phyloP scores from a whole-genome alignment of 345 rosid species.

The Alliaria petiolata region DNA sequence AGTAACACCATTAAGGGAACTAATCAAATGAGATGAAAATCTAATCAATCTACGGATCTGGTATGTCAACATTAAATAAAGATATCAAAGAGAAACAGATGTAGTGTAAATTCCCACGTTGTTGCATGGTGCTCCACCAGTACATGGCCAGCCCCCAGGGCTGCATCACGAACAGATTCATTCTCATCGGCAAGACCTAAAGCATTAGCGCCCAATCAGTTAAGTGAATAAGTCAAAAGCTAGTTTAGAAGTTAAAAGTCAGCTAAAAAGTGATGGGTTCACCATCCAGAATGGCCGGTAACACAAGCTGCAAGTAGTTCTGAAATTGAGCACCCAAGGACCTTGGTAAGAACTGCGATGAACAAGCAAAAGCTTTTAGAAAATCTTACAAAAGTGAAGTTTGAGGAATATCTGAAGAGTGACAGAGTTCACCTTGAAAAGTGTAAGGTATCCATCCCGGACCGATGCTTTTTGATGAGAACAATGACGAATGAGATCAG shows the following conservation, averaged over 20 bases:
- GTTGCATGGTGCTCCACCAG: constrained; percentile 97
- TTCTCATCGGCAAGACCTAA: constrained; percentile 99
- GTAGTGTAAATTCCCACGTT: constrained; percentile 45
- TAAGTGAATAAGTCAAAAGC: constrained; percentile 15
- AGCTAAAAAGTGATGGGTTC: constrained; percentile 1
- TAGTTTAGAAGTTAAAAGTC: constrained; percentile 2
- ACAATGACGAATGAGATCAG: constrained; percentile 88
- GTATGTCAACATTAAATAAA: not conserved
- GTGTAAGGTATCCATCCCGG: constrained; percentile 97
- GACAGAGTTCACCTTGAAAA: constrained; percentile 67
- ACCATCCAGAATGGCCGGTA: constrained; percentile 98
- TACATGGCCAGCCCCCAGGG: constrained; percentile 97
- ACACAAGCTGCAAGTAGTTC: constrained; percentile 87
- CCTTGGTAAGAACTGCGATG: constrained; percentile 82
- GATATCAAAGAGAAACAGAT: not conserved
- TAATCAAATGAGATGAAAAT: not conserved
- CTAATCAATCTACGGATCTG: not conserved
- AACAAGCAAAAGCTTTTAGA: constrained; percentile 18
- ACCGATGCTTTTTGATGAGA: constrained; percentile 91
- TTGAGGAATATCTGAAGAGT: not conserved
- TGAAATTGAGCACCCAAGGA: constrained; percentile 93
- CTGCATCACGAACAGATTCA: constrained; percentile 99
- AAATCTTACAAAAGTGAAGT: not conserved
- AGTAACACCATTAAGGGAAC: not conserved
- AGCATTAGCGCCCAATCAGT: constrained; percentile 16